These are phyloP conservation scores for Sicyos baderoa DNA, from an alignment of 306 rosid genomes.

Conservation along the genomic window DNA sequence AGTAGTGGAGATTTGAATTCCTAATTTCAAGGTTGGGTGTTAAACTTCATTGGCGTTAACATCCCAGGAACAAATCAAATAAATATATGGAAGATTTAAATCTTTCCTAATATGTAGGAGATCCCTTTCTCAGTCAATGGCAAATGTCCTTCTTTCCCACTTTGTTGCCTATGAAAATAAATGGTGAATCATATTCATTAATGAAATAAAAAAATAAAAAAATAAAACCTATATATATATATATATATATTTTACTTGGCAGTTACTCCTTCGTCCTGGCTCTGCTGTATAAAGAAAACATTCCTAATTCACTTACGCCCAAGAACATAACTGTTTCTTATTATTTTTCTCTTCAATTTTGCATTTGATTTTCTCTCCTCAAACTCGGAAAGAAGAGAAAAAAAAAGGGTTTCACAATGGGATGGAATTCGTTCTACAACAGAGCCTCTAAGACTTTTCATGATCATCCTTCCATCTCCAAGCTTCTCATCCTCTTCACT, in stretches of 20 bases:
- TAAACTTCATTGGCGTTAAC: neutral
- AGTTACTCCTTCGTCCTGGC: conserved; percentile 9
- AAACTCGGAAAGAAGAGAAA: neutral
- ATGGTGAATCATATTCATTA: neutral
- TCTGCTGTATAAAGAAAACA: conserved; percentile 12
- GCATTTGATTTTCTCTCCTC: too few relatives aligned
- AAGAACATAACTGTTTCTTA: neutral
- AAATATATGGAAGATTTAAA: conserved; percentile 7
- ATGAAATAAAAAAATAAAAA: neutral
- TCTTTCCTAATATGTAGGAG: neutral
- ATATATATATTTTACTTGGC: neutral
- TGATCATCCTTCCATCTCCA: conserved; percentile 32
- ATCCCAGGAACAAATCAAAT: neutral
- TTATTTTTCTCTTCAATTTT: too few relatives aligned
- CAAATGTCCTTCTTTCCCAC: conserved; percentile 9
- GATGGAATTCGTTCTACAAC: conserved; percentile 31
- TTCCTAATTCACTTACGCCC: neutral
- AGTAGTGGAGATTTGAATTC: neutral
- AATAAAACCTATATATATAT: too few relatives aligned
- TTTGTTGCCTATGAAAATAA: neutral
- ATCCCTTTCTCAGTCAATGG: conserved; percentile 8
- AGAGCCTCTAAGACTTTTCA: conserved; percentile 39
- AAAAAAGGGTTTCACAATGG: conserved; percentile 26
- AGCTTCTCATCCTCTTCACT: conserved; percentile 41
- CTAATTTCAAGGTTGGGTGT: neutral